Conservation (phyloP, 345 rosid species). For the Reutealis trisperma region DNA sequence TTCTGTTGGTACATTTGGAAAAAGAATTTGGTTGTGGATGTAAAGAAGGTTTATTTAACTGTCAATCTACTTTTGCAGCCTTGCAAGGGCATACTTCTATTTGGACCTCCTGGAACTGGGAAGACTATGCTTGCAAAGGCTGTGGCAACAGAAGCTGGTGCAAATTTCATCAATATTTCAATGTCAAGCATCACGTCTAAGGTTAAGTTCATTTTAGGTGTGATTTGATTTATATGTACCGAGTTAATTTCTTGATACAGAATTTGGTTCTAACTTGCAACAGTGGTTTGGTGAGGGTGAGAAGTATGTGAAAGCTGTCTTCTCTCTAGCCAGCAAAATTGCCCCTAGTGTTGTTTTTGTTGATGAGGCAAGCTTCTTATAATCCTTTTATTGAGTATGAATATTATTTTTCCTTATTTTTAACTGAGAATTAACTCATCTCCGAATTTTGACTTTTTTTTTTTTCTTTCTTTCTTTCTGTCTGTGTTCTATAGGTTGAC, state of each 20-base stretch:
- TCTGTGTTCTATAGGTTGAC: slow-evolving; percentile 62
- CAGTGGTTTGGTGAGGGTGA: slow-evolving; percentile 99
- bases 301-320: slow-evolving; percentile 88
- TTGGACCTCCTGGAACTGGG: slow-evolving; percentile 97
- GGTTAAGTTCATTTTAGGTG: slow-evolving; percentile 41
- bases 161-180: slow-evolving; percentile 85
- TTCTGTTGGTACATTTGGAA: background rate
- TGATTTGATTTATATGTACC: slow-evolving; percentile 2
- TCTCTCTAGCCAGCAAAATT: slow-evolving; percentile 85
- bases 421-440: background rate
- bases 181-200: slow-evolving; percentile 91
- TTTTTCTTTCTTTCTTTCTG: slow-evolving; percentile 9
- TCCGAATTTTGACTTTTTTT: background rate
- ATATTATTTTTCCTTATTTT: background rate
- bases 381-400: slow-evolving; percentile 1
- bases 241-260: slow-evolving; percentile 11
- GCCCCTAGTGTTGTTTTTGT: slow-evolving; percentile 91
- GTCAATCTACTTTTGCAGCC: slow-evolving; percentile 50
- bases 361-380: slow-evolving; percentile 64
- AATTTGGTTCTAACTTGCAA: slow-evolving; percentile 20
- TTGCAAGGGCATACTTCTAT: slow-evolving; percentile 87
- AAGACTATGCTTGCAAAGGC: slow-evolving; percentile 98
- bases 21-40: background rate
- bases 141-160: slow-evolving; percentile 98
- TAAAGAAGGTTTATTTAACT: slow-evolving; percentile 12